Evolutionary conservation across 2,329 filamentous ascomycete genomes (phyloP), one percentile per base, ranked within the genome.

Genomic region (Catunica adiposa): DNA sequence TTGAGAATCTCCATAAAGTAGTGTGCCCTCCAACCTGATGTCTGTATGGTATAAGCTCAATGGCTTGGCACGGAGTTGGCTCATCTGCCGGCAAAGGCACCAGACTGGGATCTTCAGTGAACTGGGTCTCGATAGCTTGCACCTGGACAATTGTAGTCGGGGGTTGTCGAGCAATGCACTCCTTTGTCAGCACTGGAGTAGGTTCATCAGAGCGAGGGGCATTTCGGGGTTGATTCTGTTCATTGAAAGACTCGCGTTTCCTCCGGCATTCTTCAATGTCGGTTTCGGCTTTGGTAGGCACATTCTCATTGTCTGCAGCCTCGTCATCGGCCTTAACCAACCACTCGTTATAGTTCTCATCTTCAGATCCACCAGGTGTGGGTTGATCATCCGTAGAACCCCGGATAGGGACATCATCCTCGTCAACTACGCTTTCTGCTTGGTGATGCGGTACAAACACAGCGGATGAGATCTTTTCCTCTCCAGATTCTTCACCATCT

Each of bases 1-100:
- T 83, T 17, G 92, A 97, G 66, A 98, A 97, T 44, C 90, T 84
- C 78, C 94, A 98, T 37, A 98, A 78, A 0, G 90, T 96, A 5
- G 89, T 96, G 67, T 98, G 92, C 0, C 92, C 92, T 58, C 92
- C 92, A 56, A 98, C 92, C 69, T 98, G 92, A 69, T 98, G 92
- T 61, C 88, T 87, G 69, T 96, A 98, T 1, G 92, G 92, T 64
- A 96, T 95, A 59, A 98, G 75, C 67, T 97, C 89, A 62, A 98
- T 94, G 29, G 90, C 90, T 60, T 90, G 87, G 26, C 94, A 74
- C 2, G 89, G 88, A 20, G 42, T 48, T 7, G 56, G 56, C 38
- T 58, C 52, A 57, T 69, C 69, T 15, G 61, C 60, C 61, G 73
- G 70, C 37, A 67, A 40, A 23, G 53, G 15, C n/a, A 69, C 53